Percentiles rank a stretch among this genome's conserved stretches.
Conservation (phyloP, 768 basidiomycete species). For the Leccinum incarnatum region DNA sequence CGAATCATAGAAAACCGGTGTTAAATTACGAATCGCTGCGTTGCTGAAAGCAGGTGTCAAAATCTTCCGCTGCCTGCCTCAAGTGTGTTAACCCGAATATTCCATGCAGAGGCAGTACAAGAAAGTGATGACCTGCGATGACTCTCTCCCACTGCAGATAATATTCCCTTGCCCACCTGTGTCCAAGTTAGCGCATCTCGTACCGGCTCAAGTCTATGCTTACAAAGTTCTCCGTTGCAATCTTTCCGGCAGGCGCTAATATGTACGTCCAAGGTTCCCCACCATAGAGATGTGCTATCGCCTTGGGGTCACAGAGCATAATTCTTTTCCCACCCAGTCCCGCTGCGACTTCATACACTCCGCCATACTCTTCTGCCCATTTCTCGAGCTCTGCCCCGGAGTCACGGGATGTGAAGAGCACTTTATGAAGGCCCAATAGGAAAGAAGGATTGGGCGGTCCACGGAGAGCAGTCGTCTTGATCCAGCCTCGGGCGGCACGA, state of each 20-base stretch:
- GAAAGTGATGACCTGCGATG: constrained; percentile 36
- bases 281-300: constrained; percentile 48
- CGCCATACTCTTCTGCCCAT: constrained; percentile 50
- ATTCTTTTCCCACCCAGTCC: constrained; percentile 35
- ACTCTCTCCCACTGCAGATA: constrained; percentile 41
- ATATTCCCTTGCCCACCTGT: constrained; percentile 36
- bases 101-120: constrained; percentile 17
- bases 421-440: constrained; percentile 15
- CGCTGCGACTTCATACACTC: constrained; percentile 41
- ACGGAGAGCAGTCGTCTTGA: constrained; percentile 21
- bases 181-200: neutral
- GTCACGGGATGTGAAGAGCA: constrained; percentile 15
- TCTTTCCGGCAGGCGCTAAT: constrained; percentile 20
- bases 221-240: constrained; percentile 25
- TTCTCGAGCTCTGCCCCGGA: constrained; percentile 38
- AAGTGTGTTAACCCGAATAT: constrained; percentile 8
- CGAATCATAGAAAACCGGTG: constrained; percentile 39
- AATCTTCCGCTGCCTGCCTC: constrained; percentile 34
- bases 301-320: constrained; percentile 47
- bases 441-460: constrained; percentile 21
- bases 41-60: constrained; percentile 43
- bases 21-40: constrained; percentile 36
- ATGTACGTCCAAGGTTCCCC: constrained; percentile 44
- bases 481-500: neutral
- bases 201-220: neutral